phyloP scores from a whole-genome alignment of 257 asterid species.

The Coffea eugenioides region DNA sequence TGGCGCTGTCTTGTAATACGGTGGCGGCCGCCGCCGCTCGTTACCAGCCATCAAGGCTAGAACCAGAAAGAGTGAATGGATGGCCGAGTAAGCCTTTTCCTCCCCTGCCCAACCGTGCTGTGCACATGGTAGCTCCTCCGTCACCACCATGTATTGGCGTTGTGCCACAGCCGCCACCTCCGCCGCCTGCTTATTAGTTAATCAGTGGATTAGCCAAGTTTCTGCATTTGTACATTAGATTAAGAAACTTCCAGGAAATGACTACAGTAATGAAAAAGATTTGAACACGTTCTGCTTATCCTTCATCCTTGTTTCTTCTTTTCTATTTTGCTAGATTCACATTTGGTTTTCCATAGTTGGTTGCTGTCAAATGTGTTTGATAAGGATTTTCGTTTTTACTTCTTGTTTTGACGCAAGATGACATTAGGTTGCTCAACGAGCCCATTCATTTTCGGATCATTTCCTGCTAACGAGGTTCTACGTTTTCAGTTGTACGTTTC shows the following conservation, averaged over 20 bases:
- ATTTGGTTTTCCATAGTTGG: too few species aligned
- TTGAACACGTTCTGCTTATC: not conserved
- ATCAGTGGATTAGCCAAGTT: too few species aligned
- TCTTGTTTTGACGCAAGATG: too few species aligned
- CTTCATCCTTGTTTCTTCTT: too few species aligned
- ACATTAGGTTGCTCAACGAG: too few species aligned
- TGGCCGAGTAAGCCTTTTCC: not conserved
- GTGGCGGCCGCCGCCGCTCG: not conserved
- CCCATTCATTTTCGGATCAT: too few species aligned
- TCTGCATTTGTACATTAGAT: not conserved
- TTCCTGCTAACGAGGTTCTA: too few species aligned
- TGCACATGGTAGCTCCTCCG: not conserved
- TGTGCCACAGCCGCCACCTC: not conserved
- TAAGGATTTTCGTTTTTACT: too few species aligned
- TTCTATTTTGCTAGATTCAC: not conserved
- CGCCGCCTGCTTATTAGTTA: not conserved
- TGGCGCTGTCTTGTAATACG: not conserved
- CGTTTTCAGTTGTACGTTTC: too few species aligned
- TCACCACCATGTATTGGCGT: not conserved
- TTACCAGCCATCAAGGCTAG: not conserved
- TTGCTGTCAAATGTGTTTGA: too few species aligned
- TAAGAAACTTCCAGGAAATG: too few species aligned
- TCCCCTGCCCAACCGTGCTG: not conserved
- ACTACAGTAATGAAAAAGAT: too few species aligned
- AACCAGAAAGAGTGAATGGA: not conserved